Base-by-base conservation (phyloP, 306 rosid genomes). In the Canavalia ensiformis region DNA sequence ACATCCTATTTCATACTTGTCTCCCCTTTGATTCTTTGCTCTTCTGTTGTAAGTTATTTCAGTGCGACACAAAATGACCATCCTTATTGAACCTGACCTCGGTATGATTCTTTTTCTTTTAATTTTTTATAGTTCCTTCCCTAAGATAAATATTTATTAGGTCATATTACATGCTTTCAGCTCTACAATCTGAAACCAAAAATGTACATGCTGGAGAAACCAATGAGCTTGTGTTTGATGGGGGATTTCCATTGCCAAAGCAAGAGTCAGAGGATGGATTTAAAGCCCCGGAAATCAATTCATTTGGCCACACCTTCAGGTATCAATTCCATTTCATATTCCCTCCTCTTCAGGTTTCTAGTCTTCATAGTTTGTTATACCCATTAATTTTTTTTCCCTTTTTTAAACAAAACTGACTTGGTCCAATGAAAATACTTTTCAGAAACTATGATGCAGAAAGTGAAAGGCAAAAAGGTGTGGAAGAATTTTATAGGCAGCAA, bases 251-350 rank as follows among this genome's bases (percentile, higher is more conserved):
- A 31, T 33, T 77, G 84, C 88, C 92, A 52, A 76, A 88, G 31
- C 59, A 39, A 0, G 60, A 41, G 4, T 58, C 85, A 41, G 58
- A 82, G 7, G 45, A 72, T 68, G 85, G 69, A 64, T 54, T 88
- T 29, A 2, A 47, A 5, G 90, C 86, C 8, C 94, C 86, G 7
- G 90, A 94, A 13, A 90, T 86, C 52, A 94, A 94, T 77, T 34
- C 97, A 7, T 91, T 89, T 80, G 98, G 98, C 42, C 89, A 83
- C 18, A 52, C 89, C 6, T 94, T 94, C 85, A 90, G 97, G 98
- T 90, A 10, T 7, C 47, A 33, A 33, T 51, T 79, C 62, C 28
- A 39, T 45, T 55, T 51, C 50, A 6, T 29, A 51, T 62, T 8
- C 11, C 56, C 30, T 18, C 0, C 33, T 13, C 4, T 3, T 13